Conservation (phyloP, 2,329 filamentous ascomycete species). For the Calonectria pseudoturangicola region DNA sequence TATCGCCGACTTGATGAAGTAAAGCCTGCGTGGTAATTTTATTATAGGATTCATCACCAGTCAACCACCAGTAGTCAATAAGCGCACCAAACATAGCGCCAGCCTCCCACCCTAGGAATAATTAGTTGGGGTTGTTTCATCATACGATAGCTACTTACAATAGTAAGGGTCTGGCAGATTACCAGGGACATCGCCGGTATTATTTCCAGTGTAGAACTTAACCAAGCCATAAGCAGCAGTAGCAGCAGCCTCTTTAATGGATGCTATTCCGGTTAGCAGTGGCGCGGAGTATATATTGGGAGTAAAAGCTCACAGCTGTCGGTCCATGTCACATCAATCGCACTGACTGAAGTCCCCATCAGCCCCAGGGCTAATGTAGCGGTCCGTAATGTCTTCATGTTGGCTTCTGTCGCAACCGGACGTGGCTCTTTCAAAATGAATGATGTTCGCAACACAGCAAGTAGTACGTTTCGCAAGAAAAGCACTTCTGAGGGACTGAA, state of each 20-base stretch:
- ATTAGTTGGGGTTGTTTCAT: constrained; percentile 37
- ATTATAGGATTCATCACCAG: constrained; percentile 81
- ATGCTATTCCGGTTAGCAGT: constrained; percentile 60
- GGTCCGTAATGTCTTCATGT: constrained; percentile 45
- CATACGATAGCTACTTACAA: constrained; percentile 67
- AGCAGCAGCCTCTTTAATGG: constrained; percentile 68
- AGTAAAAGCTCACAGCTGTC: constrained; percentile 45
- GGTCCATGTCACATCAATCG: constrained; percentile 48
- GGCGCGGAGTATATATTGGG: too few relatives aligned
- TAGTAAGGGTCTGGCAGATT: constrained; percentile 78
- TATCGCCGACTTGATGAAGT: constrained; percentile 76
- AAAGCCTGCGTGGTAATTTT: constrained; percentile 74
- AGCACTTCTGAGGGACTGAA: too few relatives aligned
- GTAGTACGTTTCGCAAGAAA: too few relatives aligned
- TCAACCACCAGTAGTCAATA: constrained; percentile 83
- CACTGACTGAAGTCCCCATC: constrained; percentile 34
- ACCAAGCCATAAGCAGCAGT: constrained; percentile 69
- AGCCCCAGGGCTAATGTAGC: constrained; percentile 42
- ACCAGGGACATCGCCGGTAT: constrained; percentile 74
- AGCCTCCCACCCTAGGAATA: constrained; percentile 78
- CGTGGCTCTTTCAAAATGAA: too few relatives aligned
- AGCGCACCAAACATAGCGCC: constrained; percentile 82
- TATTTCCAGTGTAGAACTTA: constrained; percentile 74
- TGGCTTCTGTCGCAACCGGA: constrained; percentile 22
- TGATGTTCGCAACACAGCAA: too few relatives aligned